Conservation (phyloP, 1,284 basidiomycete species). For the Moesziomyces globuligerus region DNA sequence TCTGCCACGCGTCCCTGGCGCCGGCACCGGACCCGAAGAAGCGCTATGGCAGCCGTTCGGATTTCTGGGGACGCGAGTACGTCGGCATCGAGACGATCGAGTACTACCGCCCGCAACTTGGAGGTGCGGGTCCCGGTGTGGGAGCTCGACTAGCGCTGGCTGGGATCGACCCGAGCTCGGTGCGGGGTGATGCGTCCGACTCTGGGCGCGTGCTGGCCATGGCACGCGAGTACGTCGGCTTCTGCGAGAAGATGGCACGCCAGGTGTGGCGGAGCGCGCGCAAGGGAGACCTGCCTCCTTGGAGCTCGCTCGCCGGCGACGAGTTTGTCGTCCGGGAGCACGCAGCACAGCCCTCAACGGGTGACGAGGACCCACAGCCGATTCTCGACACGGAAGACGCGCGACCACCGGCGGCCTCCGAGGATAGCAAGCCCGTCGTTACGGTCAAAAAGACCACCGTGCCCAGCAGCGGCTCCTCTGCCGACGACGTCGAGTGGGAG, state of each 20-base stretch:
- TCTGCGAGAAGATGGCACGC: conserved; percentile 41
- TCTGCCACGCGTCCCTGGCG: conserved; percentile 56
- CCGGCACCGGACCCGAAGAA: conserved; percentile 53
- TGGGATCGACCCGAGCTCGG: conserved; percentile 25
- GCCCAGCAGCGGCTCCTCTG: conserved; percentile 25
- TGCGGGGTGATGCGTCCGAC: conserved; percentile 19
- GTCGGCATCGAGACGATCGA: conserved; percentile 55
- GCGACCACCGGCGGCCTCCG: conserved; percentile 17
- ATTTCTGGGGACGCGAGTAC: conserved; percentile 61
- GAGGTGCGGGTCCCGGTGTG: conserved; percentile 31
- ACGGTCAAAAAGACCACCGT: conserved; percentile 39
- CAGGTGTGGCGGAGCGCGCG: conserved; percentile 53
- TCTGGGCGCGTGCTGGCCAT: conserved; percentile 30
- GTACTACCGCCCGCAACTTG: conserved; percentile 54
- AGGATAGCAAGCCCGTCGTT: conserved; percentile 14
- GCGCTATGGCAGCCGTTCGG: conserved; percentile 61
- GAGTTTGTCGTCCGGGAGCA: conserved; percentile 35
- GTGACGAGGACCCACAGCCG: conserved; percentile 18
- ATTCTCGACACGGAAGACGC: conserved; percentile 26
- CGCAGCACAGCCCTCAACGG: conserved; percentile 8
- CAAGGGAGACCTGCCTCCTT: conserved; percentile 51
- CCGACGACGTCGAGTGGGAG: conserved; percentile 50
- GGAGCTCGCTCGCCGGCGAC: conserved; percentile 43
- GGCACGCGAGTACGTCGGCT: conserved; percentile 44
- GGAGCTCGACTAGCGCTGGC: conserved; percentile 42